Evolutionary conservation across 805 yeast genomes (phyloP), one percentile per base, ranked within the genome.

Genomic region (Candida yuanshanica): DNA sequence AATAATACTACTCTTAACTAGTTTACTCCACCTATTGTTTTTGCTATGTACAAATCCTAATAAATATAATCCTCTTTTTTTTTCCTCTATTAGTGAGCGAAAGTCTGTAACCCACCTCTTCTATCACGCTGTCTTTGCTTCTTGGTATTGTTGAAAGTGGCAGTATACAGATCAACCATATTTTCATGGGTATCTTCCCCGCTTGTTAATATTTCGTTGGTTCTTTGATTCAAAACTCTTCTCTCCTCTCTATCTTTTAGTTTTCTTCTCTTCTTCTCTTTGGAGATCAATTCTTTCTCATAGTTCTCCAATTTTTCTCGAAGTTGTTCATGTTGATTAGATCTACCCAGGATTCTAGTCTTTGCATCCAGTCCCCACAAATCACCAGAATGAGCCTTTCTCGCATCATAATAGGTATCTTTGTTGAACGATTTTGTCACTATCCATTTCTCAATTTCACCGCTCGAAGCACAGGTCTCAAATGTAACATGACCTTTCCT

Each of bases 301-400:
- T 65, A 66, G 36, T 58, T 58, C 45, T 62, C 55, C 33, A 70
- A 48, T 41, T 62, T 60, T 7, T 55, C 62, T 20, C 52, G 36
- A 11, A 55, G 33, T 49, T 52, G 37, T 50, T 59, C 16, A 48
- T 54, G 53, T 31, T 58, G 61, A 42, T 64, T 65, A 32, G 64
- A 62, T 33, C 55, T 60, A 4, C 68, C 65, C 36, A 58, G 57
- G 3, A 64, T 51, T 22, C 68, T 71, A 2, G 77, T 68, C 57
- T 83, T 83, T 3, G 80, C 80, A 26, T 74, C 84, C 31, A 80
- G 60, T 0, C 84, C 81, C 99, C 98, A 93, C 39, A 81, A 63
- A 58, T 93, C 99, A 18, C 96, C 96, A 56, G 76, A 75, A n/a
- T 62, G 62, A 0, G 87, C 77, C 59, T 93, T 91, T 41, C 97